Evolutionary conservation across 768 basidiomycete genomes (phyloP).

Genomic region (Kwoniella sp.): DNA sequence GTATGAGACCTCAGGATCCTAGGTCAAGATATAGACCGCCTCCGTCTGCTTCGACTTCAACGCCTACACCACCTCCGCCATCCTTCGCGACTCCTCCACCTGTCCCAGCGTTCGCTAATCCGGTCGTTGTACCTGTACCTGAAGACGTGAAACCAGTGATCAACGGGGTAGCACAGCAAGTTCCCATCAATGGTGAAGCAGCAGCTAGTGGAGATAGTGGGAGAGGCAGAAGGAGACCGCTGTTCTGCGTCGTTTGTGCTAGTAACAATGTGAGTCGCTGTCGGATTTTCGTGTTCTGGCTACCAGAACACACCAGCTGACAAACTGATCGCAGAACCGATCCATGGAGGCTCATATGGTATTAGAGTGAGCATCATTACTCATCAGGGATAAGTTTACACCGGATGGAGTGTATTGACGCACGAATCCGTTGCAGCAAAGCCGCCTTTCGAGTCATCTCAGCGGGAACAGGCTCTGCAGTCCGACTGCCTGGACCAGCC

Average conservation of each 20-base stretch:
- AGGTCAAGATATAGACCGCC: constrained; percentile 20
- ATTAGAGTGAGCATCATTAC: constrained; percentile 74
- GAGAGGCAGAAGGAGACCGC: constrained; percentile 62
- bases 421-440: constrained; percentile 63
- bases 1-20: constrained; percentile 40
- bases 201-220: constrained; percentile 4
- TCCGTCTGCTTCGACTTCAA: constrained; percentile 12
- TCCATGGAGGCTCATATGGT: constrained; percentile 98
- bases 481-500: constrained; percentile 90
- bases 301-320: too few species aligned
- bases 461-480: constrained; percentile 93
- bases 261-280: constrained; percentile 89
- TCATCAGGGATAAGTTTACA: too few species aligned
- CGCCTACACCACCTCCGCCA: constrained; percentile 28
- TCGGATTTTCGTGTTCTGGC: too few species aligned
- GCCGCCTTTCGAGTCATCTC: constrained; percentile 90
- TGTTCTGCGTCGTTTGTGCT: constrained; percentile 99
- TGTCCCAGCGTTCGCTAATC: too few species aligned
- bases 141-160: constrained; percentile 11
- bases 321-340: constrained; percentile 70
- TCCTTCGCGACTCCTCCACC: constrained; percentile 13
- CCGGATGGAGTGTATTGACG: neutral
- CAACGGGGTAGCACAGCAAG: constrained; percentile 13
- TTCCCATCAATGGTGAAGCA: neutral
- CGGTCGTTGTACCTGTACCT: neutral